phyloP scores from a whole-genome alignment of 148 eudicot genomes.

The Chenopodium formosanum region DNA sequence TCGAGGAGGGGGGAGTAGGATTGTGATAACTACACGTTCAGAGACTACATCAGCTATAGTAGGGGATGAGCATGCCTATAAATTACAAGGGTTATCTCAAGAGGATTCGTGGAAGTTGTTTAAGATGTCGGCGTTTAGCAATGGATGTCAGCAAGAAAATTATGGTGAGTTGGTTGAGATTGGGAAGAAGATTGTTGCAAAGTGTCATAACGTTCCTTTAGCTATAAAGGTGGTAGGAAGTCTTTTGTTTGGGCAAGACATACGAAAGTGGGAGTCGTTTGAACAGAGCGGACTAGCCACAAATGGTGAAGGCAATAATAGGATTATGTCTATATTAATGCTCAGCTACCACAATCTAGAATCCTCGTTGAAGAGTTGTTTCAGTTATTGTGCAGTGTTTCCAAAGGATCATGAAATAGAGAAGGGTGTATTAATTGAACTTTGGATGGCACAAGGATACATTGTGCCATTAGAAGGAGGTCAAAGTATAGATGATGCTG shows the following conservation, averaged over 20 bases:
- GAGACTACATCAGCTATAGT: background rate
- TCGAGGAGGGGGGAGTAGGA: background rate
- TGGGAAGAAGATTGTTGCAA: background rate
- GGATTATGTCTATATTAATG: background rate
- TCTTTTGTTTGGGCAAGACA: background rate
- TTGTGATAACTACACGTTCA: background rate
- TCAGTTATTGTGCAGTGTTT: conserved; percentile 1
- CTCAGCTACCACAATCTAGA: background rate
- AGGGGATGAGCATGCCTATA: background rate
- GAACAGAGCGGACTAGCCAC: background rate
- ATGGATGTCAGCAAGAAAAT: background rate
- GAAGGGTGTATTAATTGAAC: background rate
- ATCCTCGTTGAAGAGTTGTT: background rate
- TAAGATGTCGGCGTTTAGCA: background rate
- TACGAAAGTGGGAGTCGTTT: background rate
- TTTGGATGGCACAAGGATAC: conserved; percentile 8
- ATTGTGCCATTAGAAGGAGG: background rate
- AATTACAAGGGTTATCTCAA: background rate
- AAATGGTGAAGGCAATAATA: background rate
- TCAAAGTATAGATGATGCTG: conserved; percentile 6
- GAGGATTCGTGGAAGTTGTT: background rate
- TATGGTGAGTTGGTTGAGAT: background rate
- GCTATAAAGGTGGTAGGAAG: conserved; percentile 6
- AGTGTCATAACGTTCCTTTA: background rate
- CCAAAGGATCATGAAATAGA: background rate